These are phyloP conservation scores for Lasiosphaeria hispida DNA, from an alignment of 495 filamentous ascomycete genomes.

Conservation along the genomic window DNA sequence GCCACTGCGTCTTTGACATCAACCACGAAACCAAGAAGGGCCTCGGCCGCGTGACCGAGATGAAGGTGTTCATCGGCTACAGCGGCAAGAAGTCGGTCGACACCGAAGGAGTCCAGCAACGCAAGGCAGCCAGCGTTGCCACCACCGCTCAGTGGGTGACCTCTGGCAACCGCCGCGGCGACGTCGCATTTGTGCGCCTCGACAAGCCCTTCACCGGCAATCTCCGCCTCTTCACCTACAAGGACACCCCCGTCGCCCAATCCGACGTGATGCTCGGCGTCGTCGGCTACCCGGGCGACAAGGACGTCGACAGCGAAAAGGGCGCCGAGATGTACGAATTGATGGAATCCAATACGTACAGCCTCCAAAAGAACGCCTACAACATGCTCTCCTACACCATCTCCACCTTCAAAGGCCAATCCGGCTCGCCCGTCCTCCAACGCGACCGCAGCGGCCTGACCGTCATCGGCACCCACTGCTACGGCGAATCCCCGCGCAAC, in stretches of 20 bases:
- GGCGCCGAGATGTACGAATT: constrained; percentile 41
- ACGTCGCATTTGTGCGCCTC: constrained; percentile 39
- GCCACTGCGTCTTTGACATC: constrained; percentile 38
- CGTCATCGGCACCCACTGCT: constrained; percentile 37
- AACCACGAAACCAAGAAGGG: constrained; percentile 24
- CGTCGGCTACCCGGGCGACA: constrained; percentile 45
- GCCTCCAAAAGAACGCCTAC: constrained; percentile 11
- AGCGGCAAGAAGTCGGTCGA: constrained; percentile 27
- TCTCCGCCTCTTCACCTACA: constrained; percentile 29
- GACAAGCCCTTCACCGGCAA: constrained; percentile 37
- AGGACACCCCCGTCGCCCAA: constrained; percentile 30
- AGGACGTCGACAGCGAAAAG: constrained; percentile 27
- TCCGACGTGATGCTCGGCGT: constrained; percentile 31
- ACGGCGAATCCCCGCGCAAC: constrained; percentile 30
- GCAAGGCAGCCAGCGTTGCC: constrained; percentile 34
- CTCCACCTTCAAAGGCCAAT: constrained; percentile 38
- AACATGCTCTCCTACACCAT: constrained; percentile 40
- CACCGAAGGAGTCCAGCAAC: constrained; percentile 31
- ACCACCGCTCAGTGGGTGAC: constrained; percentile 41
- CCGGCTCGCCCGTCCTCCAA: constrained; percentile 35
- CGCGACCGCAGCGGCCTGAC: constrained; percentile 13
- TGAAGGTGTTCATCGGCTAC: constrained; percentile 43
- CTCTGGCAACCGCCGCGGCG: constrained; percentile 27
- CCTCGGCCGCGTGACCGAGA: constrained; percentile 27
- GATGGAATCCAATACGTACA: constrained; percentile 20